Percentiles rank a stretch among this genome's conserved stretches.
phyloP scores from a whole-genome alignment of 2,329 filamentous ascomycete species.

The Xylaria sp. region DNA sequence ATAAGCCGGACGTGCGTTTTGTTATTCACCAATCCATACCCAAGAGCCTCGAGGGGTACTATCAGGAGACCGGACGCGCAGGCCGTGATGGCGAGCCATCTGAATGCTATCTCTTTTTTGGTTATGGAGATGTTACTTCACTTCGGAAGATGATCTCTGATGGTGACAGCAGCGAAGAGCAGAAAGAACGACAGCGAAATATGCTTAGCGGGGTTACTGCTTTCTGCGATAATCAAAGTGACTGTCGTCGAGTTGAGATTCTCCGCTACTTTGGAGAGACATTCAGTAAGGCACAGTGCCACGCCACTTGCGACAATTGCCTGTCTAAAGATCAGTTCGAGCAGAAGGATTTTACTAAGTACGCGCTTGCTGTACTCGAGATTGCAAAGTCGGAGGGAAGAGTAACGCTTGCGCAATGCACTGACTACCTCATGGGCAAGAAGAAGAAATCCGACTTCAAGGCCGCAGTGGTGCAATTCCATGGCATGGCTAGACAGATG shows the following conservation, averaged over 20 bases:
- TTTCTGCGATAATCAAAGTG: constrained; percentile 88
- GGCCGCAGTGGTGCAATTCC: constrained; percentile 65
- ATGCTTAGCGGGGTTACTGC: constrained; percentile 88
- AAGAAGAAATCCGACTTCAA: constrained; percentile 65
- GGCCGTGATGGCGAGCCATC: constrained; percentile 89
- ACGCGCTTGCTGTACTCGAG: constrained; percentile 75
- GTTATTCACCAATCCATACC: constrained; percentile 94
- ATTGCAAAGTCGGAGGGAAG: constrained; percentile 71
- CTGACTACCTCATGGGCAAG: constrained; percentile 83
- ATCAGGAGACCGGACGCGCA: constrained; percentile 96
- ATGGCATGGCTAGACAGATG: constrained; percentile 75
- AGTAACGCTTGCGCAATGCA: constrained; percentile 81
- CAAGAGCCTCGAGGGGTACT: constrained; percentile 97
- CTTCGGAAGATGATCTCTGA: constrained; percentile 84
- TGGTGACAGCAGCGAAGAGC: constrained; percentile 78
- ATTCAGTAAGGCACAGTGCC: constrained; percentile 78
- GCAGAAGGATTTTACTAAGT: constrained; percentile 77
- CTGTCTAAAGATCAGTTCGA: constrained; percentile 76
- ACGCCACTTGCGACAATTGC: constrained; percentile 88
- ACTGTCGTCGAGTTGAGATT: constrained; percentile 88
- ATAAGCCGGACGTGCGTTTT: constrained; percentile 95
- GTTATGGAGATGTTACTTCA: constrained; percentile 77
- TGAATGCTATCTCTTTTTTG: constrained; percentile 90
- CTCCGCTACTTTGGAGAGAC: constrained; percentile 93
- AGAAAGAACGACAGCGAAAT: constrained; percentile 83